Evolutionary conservation across 306 rosid species (phyloP), one percentile per base, ranked within the genome.

Genomic region (Cicer yamashitae): DNA sequence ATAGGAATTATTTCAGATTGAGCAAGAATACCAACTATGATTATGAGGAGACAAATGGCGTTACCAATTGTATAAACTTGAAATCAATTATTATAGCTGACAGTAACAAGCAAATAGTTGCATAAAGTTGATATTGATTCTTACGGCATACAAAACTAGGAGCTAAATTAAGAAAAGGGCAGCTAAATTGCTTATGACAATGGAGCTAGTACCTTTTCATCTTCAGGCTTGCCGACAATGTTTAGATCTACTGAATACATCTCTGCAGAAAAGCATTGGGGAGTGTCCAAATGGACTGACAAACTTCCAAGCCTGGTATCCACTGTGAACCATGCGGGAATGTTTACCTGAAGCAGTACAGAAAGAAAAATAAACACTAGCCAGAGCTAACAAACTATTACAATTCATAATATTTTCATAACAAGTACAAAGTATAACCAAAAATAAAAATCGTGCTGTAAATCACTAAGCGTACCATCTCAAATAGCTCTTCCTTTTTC

Each of bases 261-360:
- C 86, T 96, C 99, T 45, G 99, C 98, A 22, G 93, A 88, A 86
- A 96, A 96, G 85, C 98, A 92, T 52, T 96, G 99, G 56, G 97
- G 98, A 63, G 98, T 83, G 62, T 96, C 99, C 86, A 96, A 73
- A 89, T 96, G 99, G 64, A 96, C 87, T 51, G 99, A 91, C 88
- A 96, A 90, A 82, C 96, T 88, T 83, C 99, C 99, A 72, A 96
- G 96, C 85, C 97, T 88, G 40, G 97, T 88, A 82, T 96, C 99
- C 82, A 96, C 98, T 2, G 99, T 89, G 84, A 96, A 92, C 99
- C 99, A 96, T 46, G 97, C 86, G 8, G 97, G 97, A 85, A 96
- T 92, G 80, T 98, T 96, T 70, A 96, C 98, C 99, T 96, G 91
- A 80, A 84, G 79, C 76, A 85, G 61, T 66, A 67, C 72, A 64